Percentiles rank a stretch among this genome's conserved stretches.
Conservation (phyloP, 495 filamentous ascomycete genomes). For the Stereocaulon alpinum region DNA sequence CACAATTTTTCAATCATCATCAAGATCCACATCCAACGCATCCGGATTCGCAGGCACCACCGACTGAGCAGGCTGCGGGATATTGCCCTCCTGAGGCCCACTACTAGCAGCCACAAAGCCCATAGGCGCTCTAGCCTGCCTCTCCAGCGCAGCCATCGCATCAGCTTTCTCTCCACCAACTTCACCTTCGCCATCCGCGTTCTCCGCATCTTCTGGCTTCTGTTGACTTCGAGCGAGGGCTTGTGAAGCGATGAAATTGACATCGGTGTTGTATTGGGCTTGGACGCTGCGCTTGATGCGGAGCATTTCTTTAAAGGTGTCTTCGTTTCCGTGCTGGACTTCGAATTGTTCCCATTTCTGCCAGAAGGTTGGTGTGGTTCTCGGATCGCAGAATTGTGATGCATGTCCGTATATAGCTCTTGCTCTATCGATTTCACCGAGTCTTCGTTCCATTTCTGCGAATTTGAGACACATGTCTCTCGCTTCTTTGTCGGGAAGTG, state of each 20-base stretch:
- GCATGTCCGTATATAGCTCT: slow-evolving; percentile 93
- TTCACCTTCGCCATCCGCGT: slow-evolving; percentile 37
- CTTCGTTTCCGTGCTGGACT: slow-evolving; percentile 94
- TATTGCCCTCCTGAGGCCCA: slow-evolving; percentile 65
- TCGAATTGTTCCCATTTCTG: slow-evolving; percentile 95
- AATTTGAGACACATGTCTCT: slow-evolving; percentile 98
- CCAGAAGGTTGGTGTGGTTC: slow-evolving; percentile 86
- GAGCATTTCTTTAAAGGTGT: slow-evolving; percentile 99
- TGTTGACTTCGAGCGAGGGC: slow-evolving; percentile 75
- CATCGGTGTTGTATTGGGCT: slow-evolving; percentile 96
- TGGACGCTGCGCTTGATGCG: slow-evolving; percentile 95
- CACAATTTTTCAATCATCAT: slow-evolving; percentile 29
- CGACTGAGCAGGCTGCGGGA: slow-evolving; percentile 35
- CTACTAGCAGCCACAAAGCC: slow-evolving; percentile 86
- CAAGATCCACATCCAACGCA: slow-evolving; percentile 61
- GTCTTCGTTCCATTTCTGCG: slow-evolving; percentile 92
- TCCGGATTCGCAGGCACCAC: slow-evolving; percentile 67
- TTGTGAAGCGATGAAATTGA: slow-evolving; percentile 96
- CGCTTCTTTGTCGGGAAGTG: slow-evolving; percentile 86
- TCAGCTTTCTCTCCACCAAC: slow-evolving; percentile 51
- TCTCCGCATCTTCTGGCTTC: slow-evolving; percentile 32
- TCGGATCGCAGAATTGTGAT: slow-evolving; percentile 92
- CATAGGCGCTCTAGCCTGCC: slow-evolving; percentile 75
- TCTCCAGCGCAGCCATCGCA: slow-evolving; percentile 85
- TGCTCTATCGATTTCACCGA: slow-evolving; percentile 94